Conservation (phyloP, 129 eudicot species). For the Logfia minima region DNA sequence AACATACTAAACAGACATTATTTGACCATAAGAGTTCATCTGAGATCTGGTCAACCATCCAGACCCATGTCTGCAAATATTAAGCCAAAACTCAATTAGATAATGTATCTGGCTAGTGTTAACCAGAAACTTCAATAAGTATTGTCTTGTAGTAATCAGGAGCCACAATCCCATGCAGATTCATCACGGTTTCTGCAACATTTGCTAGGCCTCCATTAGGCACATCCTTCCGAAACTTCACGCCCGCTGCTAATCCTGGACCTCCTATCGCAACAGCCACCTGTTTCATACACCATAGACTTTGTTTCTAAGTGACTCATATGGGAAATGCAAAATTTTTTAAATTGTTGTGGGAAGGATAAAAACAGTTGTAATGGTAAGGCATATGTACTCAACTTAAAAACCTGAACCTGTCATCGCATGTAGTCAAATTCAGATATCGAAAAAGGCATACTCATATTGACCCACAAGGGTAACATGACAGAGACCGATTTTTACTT, state of each 20-base stretch:
- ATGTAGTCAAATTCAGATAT: neutral
- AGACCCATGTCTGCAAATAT: no score
- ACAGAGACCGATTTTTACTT: constrained; percentile 13
- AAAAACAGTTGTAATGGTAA: no score
- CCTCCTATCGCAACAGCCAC: constrained; percentile 94
- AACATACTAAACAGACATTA: no score
- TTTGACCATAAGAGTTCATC: no score
- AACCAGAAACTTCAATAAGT: constrained; percentile 57
- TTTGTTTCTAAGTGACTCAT: no score
- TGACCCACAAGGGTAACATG: neutral
- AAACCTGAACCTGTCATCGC: no score
- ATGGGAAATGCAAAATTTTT: no score
- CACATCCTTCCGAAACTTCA: constrained; percentile 70
- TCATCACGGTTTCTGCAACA: constrained; percentile 88
- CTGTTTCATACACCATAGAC: constrained; percentile 21
- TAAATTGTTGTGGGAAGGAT: no score
- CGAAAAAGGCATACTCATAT: neutral
- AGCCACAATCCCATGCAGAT: constrained; percentile 79
- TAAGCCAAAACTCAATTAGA: no score
- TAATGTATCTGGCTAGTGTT: no score
- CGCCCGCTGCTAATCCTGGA: constrained; percentile 69
- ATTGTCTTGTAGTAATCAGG: constrained; percentile 82
- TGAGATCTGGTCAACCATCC: no score
- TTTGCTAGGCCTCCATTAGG: constrained; percentile 79
- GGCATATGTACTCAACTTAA: no score